A percentile compares a stretch with the other conserved stretches of the same genome.
phyloP scores from a whole-genome alignment of 495 filamentous ascomycete genomes.

The Neurospora africana region DNA sequence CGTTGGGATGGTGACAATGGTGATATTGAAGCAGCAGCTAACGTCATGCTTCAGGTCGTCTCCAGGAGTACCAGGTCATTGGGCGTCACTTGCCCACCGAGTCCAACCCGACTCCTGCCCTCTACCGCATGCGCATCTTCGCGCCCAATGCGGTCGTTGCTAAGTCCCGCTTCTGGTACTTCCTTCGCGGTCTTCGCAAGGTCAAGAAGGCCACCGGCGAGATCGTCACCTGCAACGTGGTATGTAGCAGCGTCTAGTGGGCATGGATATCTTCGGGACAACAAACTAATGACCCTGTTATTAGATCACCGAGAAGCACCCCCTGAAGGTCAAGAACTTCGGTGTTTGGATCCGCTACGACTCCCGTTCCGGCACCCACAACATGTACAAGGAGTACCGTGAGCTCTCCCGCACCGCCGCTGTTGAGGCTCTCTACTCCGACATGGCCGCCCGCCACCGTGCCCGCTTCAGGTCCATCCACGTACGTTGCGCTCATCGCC shows the following conservation, averaged over 20 bases:
- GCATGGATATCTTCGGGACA: slow-evolving; percentile 2
- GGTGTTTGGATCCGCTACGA: slow-evolving; percentile 99
- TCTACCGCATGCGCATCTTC: slow-evolving; percentile 99
- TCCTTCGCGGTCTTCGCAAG: slow-evolving; percentile 95
- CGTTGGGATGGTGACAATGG: background rate
- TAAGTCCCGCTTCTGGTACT: slow-evolving; percentile 99
- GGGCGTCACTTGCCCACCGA: slow-evolving; percentile 97
- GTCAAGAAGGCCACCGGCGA: slow-evolving; percentile 99
- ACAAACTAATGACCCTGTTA: background rate
- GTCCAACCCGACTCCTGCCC: slow-evolving; percentile 86
- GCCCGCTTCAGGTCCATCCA: slow-evolving; percentile 94
- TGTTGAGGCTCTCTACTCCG: slow-evolving; percentile 95
- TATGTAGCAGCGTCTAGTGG: slow-evolving; percentile 38
- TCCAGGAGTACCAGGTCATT: slow-evolving; percentile 99
- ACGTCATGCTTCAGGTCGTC: slow-evolving; percentile 61
- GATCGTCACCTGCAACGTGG: slow-evolving; percentile 93
- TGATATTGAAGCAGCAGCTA: slow-evolving; percentile 1
- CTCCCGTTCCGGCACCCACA: slow-evolving; percentile 98
- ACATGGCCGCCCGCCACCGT: slow-evolving; percentile 98
- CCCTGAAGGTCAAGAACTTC: slow-evolving; percentile 99
- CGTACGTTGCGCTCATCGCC: slow-evolving; percentile 47
- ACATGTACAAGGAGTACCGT: slow-evolving; percentile 99
- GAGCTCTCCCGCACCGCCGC: slow-evolving; percentile 92
- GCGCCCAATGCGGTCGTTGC: slow-evolving; percentile 94
- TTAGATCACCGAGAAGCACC: slow-evolving; percentile 96